Percentiles rank a stretch among this genome's conserved stretches.
Conservation (phyloP, 2,329 filamentous ascomycete species). For the Zymoseptoria passerinii region DNA sequence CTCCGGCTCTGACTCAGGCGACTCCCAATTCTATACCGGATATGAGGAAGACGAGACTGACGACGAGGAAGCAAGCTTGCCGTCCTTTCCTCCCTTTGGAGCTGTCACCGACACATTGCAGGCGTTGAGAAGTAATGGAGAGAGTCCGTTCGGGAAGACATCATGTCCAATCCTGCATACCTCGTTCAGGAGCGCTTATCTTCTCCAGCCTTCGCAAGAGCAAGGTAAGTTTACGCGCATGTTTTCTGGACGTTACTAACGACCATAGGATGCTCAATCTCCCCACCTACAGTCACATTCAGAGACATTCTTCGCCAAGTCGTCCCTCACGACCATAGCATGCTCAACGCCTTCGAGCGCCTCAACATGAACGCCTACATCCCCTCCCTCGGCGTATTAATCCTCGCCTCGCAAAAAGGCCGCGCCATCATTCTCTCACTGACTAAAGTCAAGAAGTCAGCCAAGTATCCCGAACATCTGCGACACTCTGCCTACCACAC, state of each 20-base stretch:
- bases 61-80: slow-evolving; percentile 21
- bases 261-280: slow-evolving; percentile 1
- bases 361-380: slow-evolving; percentile 57
- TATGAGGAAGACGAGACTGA: slow-evolving; percentile 10
- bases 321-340: slow-evolving; percentile 22
- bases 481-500: not conserved
- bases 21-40: slow-evolving; percentile 3
- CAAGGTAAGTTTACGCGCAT: not conserved
- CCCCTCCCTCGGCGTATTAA: slow-evolving; percentile 60
- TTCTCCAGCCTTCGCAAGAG: slow-evolving; percentile 32
- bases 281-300: slow-evolving; percentile 30
- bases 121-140: not conserved
- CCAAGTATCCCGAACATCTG: slow-evolving; percentile 4
- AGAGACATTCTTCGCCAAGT: slow-evolving; percentile 29
- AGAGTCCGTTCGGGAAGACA: not conserved
- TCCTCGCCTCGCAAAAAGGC: slow-evolving; percentile 59
- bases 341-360: slow-evolving; percentile 38
- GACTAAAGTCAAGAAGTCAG: slow-evolving; percentile 34
- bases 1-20: slow-evolving; percentile 7
- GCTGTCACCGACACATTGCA: not conserved
- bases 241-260: not conserved
- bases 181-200: slow-evolving; percentile 37
- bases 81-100: slow-evolving; percentile 7
- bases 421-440: slow-evolving; percentile 55
- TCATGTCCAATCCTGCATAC: slow-evolving; percentile 33